phyloP scores from a whole-genome alignment of 1,139 yeast genomes.

The Wickerhamiella infanticola region DNA sequence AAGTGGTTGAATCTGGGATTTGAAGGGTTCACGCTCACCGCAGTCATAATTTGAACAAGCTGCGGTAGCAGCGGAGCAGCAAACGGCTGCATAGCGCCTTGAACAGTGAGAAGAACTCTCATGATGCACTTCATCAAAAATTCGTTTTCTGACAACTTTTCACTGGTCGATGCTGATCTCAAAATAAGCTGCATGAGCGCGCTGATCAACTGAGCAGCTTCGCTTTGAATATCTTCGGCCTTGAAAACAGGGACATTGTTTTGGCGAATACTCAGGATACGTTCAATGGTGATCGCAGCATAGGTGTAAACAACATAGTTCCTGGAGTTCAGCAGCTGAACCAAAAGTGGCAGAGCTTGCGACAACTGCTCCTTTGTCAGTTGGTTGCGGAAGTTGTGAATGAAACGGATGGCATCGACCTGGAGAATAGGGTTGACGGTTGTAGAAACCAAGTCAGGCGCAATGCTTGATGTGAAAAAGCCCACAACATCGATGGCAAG shows the following conservation, averaged over 20 bases:
- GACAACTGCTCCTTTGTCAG: conserved; percentile 69
- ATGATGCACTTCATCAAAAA: conserved; percentile 77
- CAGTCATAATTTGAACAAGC: conserved; percentile 48
- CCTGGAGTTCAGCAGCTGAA: conserved; percentile 41
- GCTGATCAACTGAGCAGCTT: conserved; percentile 39
- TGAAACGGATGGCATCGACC: conserved; percentile 86
- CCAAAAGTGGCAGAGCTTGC: conserved; percentile 67
- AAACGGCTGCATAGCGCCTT: conserved; percentile 39
- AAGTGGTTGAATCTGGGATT: conserved; percentile 89
- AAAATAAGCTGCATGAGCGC: conserved; percentile 55
- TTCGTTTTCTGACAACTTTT: conserved; percentile 88
- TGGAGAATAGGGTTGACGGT: conserved; percentile 43
- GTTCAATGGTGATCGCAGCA: conserved; percentile 84
- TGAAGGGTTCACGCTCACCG: conserved; percentile 78
- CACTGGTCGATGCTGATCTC: conserved; percentile 51
- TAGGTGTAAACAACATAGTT: conserved; percentile 86
- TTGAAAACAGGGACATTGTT: conserved; percentile 38
- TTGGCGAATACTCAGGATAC: conserved; percentile 59
- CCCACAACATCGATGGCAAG: conserved; percentile 70
- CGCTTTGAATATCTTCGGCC: conserved; percentile 51
- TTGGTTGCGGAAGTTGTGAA: conserved; percentile 83
- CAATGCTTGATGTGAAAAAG: conserved; percentile 68
- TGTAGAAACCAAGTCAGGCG: conserved; percentile 48
- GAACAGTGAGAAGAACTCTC: conserved; percentile 67
- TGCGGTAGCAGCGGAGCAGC: conserved; percentile 35